A percentile compares a stretch with the other conserved stretches of the same genome.
phyloP scores from a whole-genome alignment of 495 filamentous ascomycete species.

The Talaromyces thailandensis region DNA sequence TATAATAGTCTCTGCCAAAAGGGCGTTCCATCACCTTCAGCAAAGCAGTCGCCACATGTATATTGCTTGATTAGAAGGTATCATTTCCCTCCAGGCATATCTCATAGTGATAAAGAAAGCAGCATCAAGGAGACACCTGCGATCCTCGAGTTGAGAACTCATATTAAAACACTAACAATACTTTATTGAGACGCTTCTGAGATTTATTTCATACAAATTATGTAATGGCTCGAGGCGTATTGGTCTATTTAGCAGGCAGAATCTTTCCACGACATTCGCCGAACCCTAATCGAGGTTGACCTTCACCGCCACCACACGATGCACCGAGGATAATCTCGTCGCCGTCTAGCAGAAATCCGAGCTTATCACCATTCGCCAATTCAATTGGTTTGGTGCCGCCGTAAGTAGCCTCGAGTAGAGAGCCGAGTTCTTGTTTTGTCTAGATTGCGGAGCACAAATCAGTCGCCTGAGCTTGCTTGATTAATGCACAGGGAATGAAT shows the following conservation, averaged over 20 bases:
- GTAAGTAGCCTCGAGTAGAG: conserved; percentile 13
- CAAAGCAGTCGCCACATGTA: too few species aligned
- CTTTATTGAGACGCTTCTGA: too few species aligned
- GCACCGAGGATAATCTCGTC: conserved; percentile 19
- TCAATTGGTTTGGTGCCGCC: conserved; percentile 2
- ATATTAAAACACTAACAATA: too few species aligned
- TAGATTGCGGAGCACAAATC: neutral
- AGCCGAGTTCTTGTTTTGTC: conserved; percentile 11
- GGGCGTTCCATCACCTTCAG: too few species aligned
- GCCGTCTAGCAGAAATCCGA: conserved; percentile 15
- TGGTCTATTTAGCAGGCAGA: conserved; percentile 10
- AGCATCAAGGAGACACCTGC: too few species aligned
- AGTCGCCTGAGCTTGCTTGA: neutral
- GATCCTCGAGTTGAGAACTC: too few species aligned
- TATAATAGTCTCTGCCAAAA: too few species aligned
- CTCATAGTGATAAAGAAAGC: too few species aligned
- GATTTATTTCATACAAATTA: too few species aligned
- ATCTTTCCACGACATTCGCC: conserved; percentile 14
- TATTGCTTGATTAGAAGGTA: too few species aligned
- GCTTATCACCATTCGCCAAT: neutral
- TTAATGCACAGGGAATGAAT: neutral
- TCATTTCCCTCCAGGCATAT: too few species aligned
- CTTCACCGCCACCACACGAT: conserved; percentile 13
- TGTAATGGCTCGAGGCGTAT: too few species aligned
- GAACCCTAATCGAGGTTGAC: conserved; percentile 12